phyloP scores from a whole-genome alignment of 202 grass and related monocot genomes.

The Elaeis oleifera region DNA sequence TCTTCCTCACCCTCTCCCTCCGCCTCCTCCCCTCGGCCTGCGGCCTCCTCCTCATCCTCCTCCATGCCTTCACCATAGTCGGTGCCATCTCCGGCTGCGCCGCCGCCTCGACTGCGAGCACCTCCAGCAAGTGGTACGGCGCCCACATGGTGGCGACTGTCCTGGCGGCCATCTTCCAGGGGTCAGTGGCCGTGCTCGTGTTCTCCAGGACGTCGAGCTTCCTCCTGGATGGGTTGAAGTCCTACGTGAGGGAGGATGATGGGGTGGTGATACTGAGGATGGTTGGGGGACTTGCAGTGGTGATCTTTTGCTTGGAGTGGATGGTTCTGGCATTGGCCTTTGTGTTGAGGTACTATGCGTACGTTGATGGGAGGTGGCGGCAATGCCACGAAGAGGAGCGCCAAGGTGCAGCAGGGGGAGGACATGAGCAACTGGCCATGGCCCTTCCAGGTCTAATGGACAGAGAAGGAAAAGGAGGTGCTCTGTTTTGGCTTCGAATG shows the following conservation, averaged over 20 bases:
- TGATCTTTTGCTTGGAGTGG: slow-evolving; percentile 18
- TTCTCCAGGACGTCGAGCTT: slow-evolving; percentile 1
- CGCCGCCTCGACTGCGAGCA: background rate
- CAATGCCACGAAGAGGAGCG: background rate
- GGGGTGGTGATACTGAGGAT: slow-evolving; percentile 10
- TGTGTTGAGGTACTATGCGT: slow-evolving; percentile 14
- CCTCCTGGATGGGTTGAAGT: background rate
- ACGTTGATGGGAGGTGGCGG: background rate
- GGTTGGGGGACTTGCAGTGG: slow-evolving; percentile 1
- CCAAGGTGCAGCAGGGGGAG: background rate
- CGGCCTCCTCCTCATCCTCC: slow-evolving; percentile 17
- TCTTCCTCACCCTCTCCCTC: slow-evolving; percentile 19
- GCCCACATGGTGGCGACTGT: slow-evolving; percentile 9
- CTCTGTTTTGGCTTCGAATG: no score
- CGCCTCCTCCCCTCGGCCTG: slow-evolving; percentile 9
- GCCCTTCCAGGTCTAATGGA: background rate
- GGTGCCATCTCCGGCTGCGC: slow-evolving; percentile 2
- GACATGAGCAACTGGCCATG: background rate
- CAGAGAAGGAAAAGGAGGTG: no score
- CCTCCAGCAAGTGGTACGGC: slow-evolving; percentile 7
- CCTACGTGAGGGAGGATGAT: slow-evolving; percentile 10
- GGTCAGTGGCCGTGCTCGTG: background rate
- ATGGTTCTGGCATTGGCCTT: slow-evolving; percentile 10
- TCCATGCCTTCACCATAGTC: slow-evolving; percentile 14
- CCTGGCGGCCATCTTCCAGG: slow-evolving; percentile 14